phyloP scores from a whole-genome alignment of 2,329 filamentous ascomycete species.

The Falciphora oryzae region DNA sequence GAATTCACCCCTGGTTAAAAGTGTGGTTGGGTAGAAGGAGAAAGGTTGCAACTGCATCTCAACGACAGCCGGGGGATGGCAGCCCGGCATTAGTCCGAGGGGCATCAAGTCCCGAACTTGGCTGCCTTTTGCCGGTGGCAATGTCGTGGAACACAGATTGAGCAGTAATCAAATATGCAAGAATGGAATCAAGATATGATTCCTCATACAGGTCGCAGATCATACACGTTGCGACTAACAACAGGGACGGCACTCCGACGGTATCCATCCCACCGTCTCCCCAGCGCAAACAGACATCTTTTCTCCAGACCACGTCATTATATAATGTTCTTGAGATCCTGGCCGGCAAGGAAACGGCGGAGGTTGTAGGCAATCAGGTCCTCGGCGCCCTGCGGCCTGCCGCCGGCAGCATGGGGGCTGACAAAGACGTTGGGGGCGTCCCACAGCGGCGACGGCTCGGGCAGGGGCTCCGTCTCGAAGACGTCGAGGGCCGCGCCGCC shows the following conservation, averaged over 20 bases:
- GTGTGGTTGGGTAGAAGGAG: too few species aligned
- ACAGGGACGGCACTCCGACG: neutral
- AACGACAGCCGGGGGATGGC: too few species aligned
- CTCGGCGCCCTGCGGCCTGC: constrained; percentile 55
- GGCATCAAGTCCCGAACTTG: too few species aligned
- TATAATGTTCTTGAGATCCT: constrained; percentile 48
- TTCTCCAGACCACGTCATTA: neutral
- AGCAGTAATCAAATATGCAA: neutral
- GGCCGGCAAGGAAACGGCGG: constrained; percentile 51
- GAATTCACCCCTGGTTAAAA: too few species aligned
- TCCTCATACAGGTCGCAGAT: neutral
- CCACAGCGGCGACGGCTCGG: constrained; percentile 19
- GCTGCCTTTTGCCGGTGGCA: too few species aligned
- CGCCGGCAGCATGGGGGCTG: constrained; percentile 42
- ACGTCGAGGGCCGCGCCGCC: constrained; percentile 46
- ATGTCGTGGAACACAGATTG: neutral
- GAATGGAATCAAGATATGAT: neutral
- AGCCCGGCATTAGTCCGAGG: too few species aligned
- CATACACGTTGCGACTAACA: neutral
- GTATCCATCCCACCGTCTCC: neutral
- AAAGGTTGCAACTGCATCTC: too few species aligned
- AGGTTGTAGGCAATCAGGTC: constrained; percentile 55
- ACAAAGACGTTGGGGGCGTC: constrained; percentile 19
- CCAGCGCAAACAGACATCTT: neutral
- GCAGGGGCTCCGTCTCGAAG: constrained; percentile 27